Conservation (phyloP, 192 early-diverging fungal genomes). For the Coemansia sp. region DNA sequence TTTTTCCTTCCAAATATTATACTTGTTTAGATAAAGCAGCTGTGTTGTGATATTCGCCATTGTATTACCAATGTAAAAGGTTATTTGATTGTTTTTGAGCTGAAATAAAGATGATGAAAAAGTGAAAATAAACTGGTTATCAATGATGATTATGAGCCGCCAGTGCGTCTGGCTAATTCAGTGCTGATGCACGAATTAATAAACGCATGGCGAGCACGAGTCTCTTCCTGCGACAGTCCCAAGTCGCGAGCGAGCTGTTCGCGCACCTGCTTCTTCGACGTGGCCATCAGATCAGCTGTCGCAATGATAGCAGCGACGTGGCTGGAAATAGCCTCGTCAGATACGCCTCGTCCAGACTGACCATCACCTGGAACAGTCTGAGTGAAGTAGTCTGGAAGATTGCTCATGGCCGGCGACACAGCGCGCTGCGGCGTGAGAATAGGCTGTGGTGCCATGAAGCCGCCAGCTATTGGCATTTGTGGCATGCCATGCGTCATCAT, state of each 20-base stretch:
- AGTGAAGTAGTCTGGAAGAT: conserved; percentile 35
- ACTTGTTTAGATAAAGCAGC: background rate
- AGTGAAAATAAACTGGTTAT: background rate
- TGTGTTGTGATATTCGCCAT: too few species aligned
- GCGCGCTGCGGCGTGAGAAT: conserved; percentile 19
- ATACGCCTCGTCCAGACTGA: conserved; percentile 35
- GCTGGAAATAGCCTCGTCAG: conserved; percentile 67
- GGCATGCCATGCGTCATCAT: conserved; percentile 15
- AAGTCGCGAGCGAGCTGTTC: conserved; percentile 57
- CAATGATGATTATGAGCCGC: background rate
- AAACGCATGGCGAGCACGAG: conserved; percentile 26
- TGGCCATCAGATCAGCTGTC: conserved; percentile 88
- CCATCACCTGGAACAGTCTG: conserved; percentile 15
- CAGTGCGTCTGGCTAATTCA: conserved; percentile 47
- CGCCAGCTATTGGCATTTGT: conserved; percentile 11
- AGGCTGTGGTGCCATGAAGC: conserved; percentile 11
- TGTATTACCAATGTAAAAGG: too few species aligned
- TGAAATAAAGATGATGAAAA: background rate
- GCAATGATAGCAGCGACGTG: conserved; percentile 78
- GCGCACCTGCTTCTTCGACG: conserved; percentile 95
- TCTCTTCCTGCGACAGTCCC: conserved; percentile 30
- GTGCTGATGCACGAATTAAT: conserved; percentile 45
- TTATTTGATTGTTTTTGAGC: background rate
- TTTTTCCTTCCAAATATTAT: background rate
- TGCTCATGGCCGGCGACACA: conserved; percentile 28